Percentiles rank a stretch among this genome's conserved stretches.
These are phyloP conservation scores for Phaeomoniella chlamydospora DNA, from an alignment of 2,329 filamentous ascomycete species.

Conservation along the genomic window DNA sequence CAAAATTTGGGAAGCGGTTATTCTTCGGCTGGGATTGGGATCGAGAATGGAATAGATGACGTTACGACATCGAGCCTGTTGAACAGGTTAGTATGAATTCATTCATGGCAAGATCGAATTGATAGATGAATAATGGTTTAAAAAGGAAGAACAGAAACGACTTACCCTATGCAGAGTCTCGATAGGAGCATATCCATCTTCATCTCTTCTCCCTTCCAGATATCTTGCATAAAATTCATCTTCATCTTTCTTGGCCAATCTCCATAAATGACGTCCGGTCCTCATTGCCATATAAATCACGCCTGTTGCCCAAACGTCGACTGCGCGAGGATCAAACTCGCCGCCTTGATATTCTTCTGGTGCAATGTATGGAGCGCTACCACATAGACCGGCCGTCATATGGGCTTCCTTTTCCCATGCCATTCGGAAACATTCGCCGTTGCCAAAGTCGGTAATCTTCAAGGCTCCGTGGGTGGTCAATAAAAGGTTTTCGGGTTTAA, in stretches of 20 bases:
- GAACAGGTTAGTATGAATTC: conserved; percentile 8
- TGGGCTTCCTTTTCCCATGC: conserved; percentile 97
- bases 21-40: conserved; percentile 79
- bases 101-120: conserved; percentile 6
- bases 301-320: conserved; percentile 95
- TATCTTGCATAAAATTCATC: conserved; percentile 96
- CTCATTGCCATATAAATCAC: conserved; percentile 99
- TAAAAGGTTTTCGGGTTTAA: conserved; percentile 93
- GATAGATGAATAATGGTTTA: neutral
- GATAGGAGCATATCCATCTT: conserved; percentile 91
- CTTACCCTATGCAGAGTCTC: conserved; percentile 88
- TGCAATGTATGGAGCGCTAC: conserved; percentile 91
- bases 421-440: conserved; percentile 98
- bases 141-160: conserved; percentile 13
- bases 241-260: conserved; percentile 89
- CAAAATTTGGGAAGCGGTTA: conserved; percentile 90
- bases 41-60: conserved; percentile 98
- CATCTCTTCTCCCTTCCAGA: conserved; percentile 79
- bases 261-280: conserved; percentile 89
- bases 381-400: conserved; percentile 94
- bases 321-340: conserved; percentile 94
- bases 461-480: conserved; percentile 83
- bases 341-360: conserved; percentile 91
- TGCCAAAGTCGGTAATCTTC: conserved; percentile 98
- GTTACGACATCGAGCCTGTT: conserved; percentile 85